phyloP scores from a whole-genome alignment of 164 flowering plant species.

The Cinnamomum micranthum region DNA sequence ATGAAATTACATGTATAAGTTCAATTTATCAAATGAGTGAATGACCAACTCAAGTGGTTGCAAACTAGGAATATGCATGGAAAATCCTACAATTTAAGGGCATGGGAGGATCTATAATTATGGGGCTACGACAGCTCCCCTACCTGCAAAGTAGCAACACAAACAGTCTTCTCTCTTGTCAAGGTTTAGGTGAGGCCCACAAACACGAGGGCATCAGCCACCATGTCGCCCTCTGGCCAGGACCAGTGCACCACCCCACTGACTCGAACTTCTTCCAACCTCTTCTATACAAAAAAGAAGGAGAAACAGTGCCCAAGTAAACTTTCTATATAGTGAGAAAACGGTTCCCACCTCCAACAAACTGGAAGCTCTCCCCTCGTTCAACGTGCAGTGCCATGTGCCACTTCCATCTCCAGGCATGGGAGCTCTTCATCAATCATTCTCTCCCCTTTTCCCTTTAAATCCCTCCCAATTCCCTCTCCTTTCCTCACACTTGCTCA shows the following conservation, averaged over 20 bases:
- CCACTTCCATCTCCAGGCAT: neutral
- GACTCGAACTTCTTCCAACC: neutral
- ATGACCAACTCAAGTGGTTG: too few relatives aligned
- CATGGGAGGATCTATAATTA: neutral
- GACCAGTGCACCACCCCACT: neutral
- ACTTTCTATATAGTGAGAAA: neutral
- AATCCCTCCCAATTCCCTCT: neutral
- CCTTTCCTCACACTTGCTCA: neutral
- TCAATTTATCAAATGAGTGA: too few relatives aligned
- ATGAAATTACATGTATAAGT: too few relatives aligned
- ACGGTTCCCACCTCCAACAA: neutral
- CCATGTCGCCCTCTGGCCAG: neutral
- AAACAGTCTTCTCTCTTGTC: neutral
- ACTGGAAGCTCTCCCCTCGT: neutral
- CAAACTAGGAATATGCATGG: neutral
- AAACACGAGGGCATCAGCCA: neutral
- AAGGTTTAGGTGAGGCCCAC: neutral
- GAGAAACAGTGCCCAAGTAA: neutral
- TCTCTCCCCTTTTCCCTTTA: neutral
- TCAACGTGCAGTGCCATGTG: conserved; percentile 8
- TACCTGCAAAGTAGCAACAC: neutral
- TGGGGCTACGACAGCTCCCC: too few relatives aligned
- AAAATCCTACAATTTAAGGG: too few relatives aligned
- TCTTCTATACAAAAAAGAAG: neutral
- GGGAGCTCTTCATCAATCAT: conserved; percentile 2